Percentiles rank a stretch among this genome's conserved stretches.
phyloP scores from a whole-genome alignment of 2,329 filamentous ascomycete species.

The Talaromyces albobiverticillius region DNA sequence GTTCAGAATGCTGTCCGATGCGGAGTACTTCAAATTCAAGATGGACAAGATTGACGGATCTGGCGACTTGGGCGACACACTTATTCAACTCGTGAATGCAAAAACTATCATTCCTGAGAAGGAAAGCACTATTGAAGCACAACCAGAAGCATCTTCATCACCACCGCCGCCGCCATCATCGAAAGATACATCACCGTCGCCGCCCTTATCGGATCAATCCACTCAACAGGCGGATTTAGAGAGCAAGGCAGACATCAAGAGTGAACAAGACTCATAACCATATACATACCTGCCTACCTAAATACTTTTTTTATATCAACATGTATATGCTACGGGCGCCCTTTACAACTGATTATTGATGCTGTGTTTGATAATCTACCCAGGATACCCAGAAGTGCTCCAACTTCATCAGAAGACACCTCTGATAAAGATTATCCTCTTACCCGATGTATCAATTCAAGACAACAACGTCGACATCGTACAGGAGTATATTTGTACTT shows the following conservation, averaged over 20 bases:
- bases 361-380: too few species aligned
- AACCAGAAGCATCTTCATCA: neutral
- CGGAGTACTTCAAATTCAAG: constrained; percentile 67
- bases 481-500: too few species aligned
- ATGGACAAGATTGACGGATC: constrained; percentile 78
- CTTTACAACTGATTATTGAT: too few species aligned
- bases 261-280: neutral
- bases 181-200: constrained; percentile 1
- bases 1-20: constrained; percentile 70
- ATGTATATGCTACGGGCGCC: too few species aligned
- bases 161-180: neutral
- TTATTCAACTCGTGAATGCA: constrained; percentile 52
- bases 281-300: too few species aligned
- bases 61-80: constrained; percentile 66
- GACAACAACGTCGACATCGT: too few species aligned
- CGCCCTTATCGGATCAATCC: constrained; percentile 7
- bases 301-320: too few species aligned
- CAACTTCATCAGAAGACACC: neutral
- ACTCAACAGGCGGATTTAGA: neutral
- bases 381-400: too few species aligned
- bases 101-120: constrained; percentile 30
- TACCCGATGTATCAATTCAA: too few species aligned
- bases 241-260: neutral
- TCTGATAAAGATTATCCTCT: neutral
- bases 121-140: neutral